Percentiles rank a stretch among this genome's conserved stretches.
Evolutionary conservation across 2,329 filamentous ascomycete genomes (phyloP).

Genomic region (Penicillium sp.): DNA sequence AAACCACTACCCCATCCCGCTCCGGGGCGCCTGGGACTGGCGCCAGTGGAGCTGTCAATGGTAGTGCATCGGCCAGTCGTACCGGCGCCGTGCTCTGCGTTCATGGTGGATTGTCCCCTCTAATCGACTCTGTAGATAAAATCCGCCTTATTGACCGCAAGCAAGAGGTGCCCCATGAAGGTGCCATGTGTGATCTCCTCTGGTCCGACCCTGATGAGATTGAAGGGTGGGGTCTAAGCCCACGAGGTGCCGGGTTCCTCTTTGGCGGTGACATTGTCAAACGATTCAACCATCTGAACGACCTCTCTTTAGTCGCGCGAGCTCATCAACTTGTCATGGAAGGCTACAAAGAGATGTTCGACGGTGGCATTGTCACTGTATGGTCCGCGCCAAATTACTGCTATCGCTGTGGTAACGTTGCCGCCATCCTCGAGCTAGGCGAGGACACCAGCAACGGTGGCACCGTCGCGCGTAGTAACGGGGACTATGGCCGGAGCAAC

Average conservation of each 20-base stretch:
- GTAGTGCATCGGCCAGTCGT: constrained; percentile 45
- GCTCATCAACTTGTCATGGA: constrained; percentile 99
- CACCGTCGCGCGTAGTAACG: constrained; percentile 59
- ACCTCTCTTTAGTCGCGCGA: constrained; percentile 82
- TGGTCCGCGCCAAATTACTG: constrained; percentile 98
- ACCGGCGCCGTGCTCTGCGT: constrained; percentile 89
- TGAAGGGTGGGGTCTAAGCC: constrained; percentile 91
- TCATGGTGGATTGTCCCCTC: constrained; percentile 83
- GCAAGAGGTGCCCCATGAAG: constrained; percentile 96
- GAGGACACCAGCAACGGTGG: constrained; percentile 76
- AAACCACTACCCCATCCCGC: constrained; percentile 42
- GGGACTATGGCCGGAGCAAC: constrained; percentile 40
- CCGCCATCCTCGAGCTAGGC: constrained; percentile 84
- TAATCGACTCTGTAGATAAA: constrained; percentile 91
- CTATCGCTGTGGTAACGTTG: constrained; percentile 92
- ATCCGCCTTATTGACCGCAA: constrained; percentile 92
- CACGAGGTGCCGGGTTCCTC: constrained; percentile 88
- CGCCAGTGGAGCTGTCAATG: constrained; percentile 63
- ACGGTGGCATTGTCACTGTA: constrained; percentile 92
- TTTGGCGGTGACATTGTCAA: constrained; percentile 96
- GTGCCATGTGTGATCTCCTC: constrained; percentile 95
- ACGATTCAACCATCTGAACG: constrained; percentile 90
- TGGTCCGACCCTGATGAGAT: constrained; percentile 99
- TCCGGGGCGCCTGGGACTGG: constrained; percentile 73
- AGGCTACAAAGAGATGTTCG: constrained; percentile 99